phyloP scores from a whole-genome alignment of 108 stramenopile genomes.

The Skeletonema potamos region DNA sequence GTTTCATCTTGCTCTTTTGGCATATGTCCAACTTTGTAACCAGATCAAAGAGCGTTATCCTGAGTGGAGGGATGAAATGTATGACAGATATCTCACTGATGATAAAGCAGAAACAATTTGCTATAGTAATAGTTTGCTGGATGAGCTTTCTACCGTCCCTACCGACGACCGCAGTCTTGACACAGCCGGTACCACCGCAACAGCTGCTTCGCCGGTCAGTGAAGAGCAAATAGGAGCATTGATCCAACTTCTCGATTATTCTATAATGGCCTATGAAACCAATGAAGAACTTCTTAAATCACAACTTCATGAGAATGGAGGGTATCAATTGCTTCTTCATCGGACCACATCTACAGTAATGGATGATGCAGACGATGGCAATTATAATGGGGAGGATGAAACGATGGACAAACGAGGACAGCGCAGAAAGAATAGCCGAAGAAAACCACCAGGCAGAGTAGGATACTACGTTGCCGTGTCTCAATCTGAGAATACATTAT shows the following conservation, averaged over 20 bases:
- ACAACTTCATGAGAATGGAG: constrained; percentile 5
- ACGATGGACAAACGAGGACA: background rate
- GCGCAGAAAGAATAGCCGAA: background rate
- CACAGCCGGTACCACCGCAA: background rate
- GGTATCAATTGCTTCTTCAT: constrained; percentile 37
- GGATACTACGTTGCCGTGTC: constrained; percentile 66
- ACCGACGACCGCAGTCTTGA: constrained; percentile 2
- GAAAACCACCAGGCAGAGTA: constrained; percentile 62
- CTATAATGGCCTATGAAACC: constrained; percentile 61
- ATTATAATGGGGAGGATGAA: background rate
- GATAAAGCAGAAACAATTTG: constrained; percentile 24
- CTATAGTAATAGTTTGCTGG: background rate
- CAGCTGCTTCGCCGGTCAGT: constrained; percentile 12
- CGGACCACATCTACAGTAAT: constrained; percentile 42
- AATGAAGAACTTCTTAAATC: constrained; percentile 48
- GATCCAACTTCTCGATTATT: constrained; percentile 37
- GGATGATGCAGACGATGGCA: background rate
- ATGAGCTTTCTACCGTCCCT: background rate
- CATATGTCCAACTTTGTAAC: constrained; percentile 55
- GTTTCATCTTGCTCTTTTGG: constrained; percentile 63
- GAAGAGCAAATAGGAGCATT: constrained; percentile 36
- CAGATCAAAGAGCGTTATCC: constrained; percentile 36
- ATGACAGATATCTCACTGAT: constrained; percentile 10
- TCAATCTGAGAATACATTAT: constrained; percentile 26
- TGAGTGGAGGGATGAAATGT: constrained; percentile 42